These are phyloP conservation scores for Cercospora zeae-maydis DNA, from an alignment of 2,329 filamentous ascomycete species.

Conservation along the genomic window DNA sequence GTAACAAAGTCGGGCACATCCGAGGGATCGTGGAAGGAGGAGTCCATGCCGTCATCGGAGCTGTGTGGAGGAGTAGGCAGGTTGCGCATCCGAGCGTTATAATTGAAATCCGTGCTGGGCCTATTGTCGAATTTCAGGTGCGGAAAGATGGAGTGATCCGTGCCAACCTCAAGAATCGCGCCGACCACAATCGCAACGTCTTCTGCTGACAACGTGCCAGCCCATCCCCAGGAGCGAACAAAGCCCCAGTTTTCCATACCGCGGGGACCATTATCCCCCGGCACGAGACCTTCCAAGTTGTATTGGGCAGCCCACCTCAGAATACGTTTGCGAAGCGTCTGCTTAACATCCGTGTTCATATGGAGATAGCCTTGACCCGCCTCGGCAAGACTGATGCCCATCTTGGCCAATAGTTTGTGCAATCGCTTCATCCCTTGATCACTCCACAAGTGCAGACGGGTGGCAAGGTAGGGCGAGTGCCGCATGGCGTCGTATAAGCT, in stretches of 20 bases:
- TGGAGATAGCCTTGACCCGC: constrained; percentile 95
- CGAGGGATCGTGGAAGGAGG: constrained; percentile 21
- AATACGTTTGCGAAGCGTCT: constrained; percentile 76
- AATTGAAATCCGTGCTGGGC: constrained; percentile 23
- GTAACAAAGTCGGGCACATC: constrained; percentile 45
- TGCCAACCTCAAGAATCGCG: constrained; percentile 85
- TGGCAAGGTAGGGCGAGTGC: constrained; percentile 91
- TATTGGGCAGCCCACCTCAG: constrained; percentile 91
- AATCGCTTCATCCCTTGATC: constrained; percentile 82
- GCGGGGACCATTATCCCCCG: constrained; percentile 62
- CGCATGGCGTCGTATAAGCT: constrained; percentile 98
- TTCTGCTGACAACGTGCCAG: constrained; percentile 85
- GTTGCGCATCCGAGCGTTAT: constrained; percentile 30
- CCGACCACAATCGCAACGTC: constrained; percentile 92
- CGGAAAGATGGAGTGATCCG: constrained; percentile 23
- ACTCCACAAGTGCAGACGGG: constrained; percentile 89
- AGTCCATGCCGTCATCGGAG: constrained; percentile 32
- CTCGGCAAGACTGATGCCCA: constrained; percentile 91
- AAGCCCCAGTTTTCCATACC: constrained; percentile 95
- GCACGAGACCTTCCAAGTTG: constrained; percentile 89
- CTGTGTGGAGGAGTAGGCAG: constrained; percentile 36
- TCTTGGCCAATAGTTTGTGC: constrained; percentile 93
- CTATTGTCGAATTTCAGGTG: constrained; percentile 19
- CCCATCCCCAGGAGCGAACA: constrained; percentile 96
- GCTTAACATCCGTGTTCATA: constrained; percentile 97